Base-by-base conservation (phyloP, 345 rosid genomes). In the Turnera subulata region DNA sequence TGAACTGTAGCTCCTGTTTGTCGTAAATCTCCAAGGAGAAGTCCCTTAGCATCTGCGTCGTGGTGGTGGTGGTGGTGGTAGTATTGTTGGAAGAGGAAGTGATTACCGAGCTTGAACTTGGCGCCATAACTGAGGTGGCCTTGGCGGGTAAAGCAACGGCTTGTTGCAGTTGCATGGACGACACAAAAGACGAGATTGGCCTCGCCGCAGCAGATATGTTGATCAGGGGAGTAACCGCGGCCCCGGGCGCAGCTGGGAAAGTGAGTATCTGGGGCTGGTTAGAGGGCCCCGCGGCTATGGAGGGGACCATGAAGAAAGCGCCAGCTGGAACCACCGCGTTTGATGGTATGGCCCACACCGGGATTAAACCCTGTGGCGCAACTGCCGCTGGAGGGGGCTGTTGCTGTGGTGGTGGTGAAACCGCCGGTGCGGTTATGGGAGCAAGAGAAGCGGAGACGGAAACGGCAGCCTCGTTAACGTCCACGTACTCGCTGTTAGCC, bases 311-410 rank as follows among this genome's bases (percentile, higher is more conserved):
- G 46, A 84, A 78, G 59, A 81, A 77, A 12, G 95, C 90, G 0
- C 82, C 74, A 4, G 45, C 45, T 0, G 94, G 83, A 64, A 81
- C 73, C 61, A 81, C 69, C 6, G 75, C 70, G 83, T 70, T 84
- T 11, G 93, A 76, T 0, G 88, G 95, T 62, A 90, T 74, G 40
- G 97, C 90, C 92, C 92, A 86, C 83, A 86, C 71, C 7, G 95
- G 92, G 61, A 84, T 73, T 62, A 90, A 59, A n/a, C 89, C 91
- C 67, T 76, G 94, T 11, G 89, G 68, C 11, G 52, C 9, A 33
- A 48, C 57, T 20, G 46, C 61, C 21, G 64, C 65, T 50, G 53
- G 75, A 33, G 26, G 49, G 53, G 59, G 62, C 26, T 21, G 68
- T 21, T 6, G 47, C 42, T 12, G 64, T 14, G 63, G 53, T 18